Evolutionary conservation across 352 stramenopile species (phyloP).

Genomic region (Phytopythium vexans): DNA sequence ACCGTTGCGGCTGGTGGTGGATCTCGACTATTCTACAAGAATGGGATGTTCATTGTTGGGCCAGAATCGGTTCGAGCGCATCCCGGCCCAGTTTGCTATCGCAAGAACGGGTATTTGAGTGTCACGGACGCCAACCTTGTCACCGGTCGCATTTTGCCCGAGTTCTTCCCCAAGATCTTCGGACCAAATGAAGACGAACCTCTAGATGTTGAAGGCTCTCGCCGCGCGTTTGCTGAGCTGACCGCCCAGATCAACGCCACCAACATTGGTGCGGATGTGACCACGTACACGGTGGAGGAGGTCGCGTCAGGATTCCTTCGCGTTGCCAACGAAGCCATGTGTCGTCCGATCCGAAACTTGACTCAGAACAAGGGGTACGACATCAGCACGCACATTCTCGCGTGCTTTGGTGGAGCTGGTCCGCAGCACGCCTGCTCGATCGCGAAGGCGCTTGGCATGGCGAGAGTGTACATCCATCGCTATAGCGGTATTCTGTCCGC

Average conservation of each 20-base stretch:
- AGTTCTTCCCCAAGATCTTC: slow-evolving; percentile 99
- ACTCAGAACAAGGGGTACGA: slow-evolving; percentile 98
- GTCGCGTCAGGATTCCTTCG: slow-evolving; percentile 97
- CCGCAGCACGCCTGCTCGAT: slow-evolving; percentile 98
- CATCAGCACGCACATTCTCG: slow-evolving; percentile 94
- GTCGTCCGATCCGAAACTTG: slow-evolving; percentile 98
- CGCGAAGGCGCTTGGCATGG: slow-evolving; percentile 95
- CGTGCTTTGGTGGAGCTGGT: slow-evolving; percentile 98
- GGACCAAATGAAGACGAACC: slow-evolving; percentile 96
- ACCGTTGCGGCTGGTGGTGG: slow-evolving; percentile 97
- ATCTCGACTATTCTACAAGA: slow-evolving; percentile 95
- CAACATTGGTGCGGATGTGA: slow-evolving; percentile 41
- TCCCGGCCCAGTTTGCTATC: slow-evolving; percentile 96
- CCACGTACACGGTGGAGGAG: slow-evolving; percentile 88
- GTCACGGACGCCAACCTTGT: slow-evolving; percentile 99
- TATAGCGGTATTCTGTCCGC: slow-evolving; percentile 98
- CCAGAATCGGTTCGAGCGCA: slow-evolving; percentile 96
- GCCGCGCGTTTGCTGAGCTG: slow-evolving; percentile 89
- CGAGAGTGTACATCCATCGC: slow-evolving; percentile 97
- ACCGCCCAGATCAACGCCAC: slow-evolving; percentile 86
- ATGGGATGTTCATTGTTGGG: slow-evolving; percentile 97
- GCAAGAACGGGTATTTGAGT: slow-evolving; percentile 95
- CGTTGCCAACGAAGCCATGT: slow-evolving; percentile 99
- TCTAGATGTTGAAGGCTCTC: slow-evolving; percentile 94
- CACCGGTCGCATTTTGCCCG: slow-evolving; percentile 94